A percentile compares a stretch with the other conserved stretches of the same genome.
Evolutionary conservation across 208 protist species (phyloP).

Genomic region (Acanthamoeba quina): DNA sequence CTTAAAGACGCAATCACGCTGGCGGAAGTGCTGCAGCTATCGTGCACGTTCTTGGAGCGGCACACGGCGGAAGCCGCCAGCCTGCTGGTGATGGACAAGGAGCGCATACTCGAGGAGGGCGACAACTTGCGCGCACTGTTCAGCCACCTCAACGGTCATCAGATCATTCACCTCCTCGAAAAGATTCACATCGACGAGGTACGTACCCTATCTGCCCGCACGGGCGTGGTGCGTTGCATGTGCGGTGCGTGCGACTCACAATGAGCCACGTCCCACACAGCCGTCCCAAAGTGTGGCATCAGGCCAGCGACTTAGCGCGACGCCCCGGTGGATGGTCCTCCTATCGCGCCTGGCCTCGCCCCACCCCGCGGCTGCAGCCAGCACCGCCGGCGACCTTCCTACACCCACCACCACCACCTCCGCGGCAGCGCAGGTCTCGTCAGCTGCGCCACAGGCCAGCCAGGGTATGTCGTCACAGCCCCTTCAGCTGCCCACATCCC

Average conservation of each 20-base stretch:
- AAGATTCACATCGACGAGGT: neutral
- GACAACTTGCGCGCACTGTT: slow-evolving; percentile 13
- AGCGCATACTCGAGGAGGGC: neutral
- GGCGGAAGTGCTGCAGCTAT: neutral
- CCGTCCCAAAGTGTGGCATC: neutral
- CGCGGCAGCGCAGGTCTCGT: neutral
- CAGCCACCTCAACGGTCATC: slow-evolving; percentile 18
- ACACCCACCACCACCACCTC: no score
- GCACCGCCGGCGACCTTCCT: no score
- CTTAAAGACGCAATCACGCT: neutral
- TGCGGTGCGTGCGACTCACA: neutral
- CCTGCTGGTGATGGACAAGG: slow-evolving; percentile 61
- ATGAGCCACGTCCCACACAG: no score
- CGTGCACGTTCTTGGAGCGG: neutral
- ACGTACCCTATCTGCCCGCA: neutral
- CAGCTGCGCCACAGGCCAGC: neutral
- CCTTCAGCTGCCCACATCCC: neutral
- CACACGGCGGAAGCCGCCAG: slow-evolving; percentile 33
- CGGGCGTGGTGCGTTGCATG: neutral
- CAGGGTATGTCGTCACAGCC: no score
- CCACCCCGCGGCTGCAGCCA: neutral
- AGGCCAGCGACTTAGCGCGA: neutral
- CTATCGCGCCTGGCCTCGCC: neutral
- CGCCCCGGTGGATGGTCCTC: neutral
- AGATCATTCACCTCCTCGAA: slow-evolving; percentile 2